A percentile compares a stretch with the other conserved stretches of the same genome.
Conservation (phyloP, 176 grass and related monocot species). For the Cymbopogon citratus region DNA sequence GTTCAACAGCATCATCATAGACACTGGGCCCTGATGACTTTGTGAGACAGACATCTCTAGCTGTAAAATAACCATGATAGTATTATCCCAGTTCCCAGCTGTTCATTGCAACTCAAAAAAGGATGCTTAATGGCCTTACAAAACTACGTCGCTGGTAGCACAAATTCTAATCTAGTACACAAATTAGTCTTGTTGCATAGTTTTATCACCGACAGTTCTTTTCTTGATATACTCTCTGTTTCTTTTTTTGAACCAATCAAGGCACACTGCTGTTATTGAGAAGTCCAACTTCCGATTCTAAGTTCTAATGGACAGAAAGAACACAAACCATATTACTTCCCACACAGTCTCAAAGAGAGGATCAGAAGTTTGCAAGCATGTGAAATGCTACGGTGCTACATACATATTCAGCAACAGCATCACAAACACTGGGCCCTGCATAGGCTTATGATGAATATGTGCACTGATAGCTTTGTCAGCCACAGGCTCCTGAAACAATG, state of each 20-base stretch:
- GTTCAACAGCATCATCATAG: not conserved
- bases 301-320: not conserved
- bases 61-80: not conserved
- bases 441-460: not conserved
- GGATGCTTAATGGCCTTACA: not conserved
- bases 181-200: not conserved
- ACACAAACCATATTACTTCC: not conserved
- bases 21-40: not conserved
- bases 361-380: not conserved
- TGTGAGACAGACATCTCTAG: not conserved
- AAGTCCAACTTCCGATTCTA: not conserved
- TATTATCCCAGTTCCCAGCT: not conserved
- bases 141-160: not conserved
- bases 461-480: not conserved
- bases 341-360: not conserved
- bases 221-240: not conserved
- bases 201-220: not conserved
- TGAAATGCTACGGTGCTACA: not conserved
- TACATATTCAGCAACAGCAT: too few species aligned
- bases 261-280: not conserved
- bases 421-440: not conserved
- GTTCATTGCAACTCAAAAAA: not conserved
- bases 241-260: not conserved
- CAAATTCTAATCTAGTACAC: not conserved
- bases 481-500: too few species aligned